Evolutionary conservation across 2,329 filamentous ascomycete genomes (phyloP).

Genomic region (Fusarium drepaniforme): DNA sequence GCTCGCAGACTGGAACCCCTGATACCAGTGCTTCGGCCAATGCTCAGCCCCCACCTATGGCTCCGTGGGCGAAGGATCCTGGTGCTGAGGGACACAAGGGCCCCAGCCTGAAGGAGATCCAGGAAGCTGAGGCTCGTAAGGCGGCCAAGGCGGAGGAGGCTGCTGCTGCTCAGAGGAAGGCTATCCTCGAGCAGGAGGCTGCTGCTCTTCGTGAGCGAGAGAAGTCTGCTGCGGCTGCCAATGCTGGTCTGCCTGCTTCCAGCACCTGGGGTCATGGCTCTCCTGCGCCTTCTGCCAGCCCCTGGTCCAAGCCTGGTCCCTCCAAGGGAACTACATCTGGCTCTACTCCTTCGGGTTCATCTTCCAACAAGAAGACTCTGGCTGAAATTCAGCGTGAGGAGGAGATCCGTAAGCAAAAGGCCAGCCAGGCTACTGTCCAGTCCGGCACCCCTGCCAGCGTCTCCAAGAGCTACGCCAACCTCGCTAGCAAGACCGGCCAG

Average conservation of each 20-base stretch:
- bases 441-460: conserved; percentile 60
- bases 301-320: conserved; percentile 75
- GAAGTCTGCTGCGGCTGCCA: conserved; percentile 63
- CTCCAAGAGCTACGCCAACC: conserved; percentile 93
- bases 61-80: conserved; percentile 94
- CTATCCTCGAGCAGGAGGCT: conserved; percentile 83
- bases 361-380: conserved; percentile 83
- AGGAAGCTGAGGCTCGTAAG: conserved; percentile 93
- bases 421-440: conserved; percentile 64
- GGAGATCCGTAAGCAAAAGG: conserved; percentile 81
- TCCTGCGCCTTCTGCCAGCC: conserved; percentile 73
- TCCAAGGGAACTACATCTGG: conserved; percentile 53
- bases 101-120: conserved; percentile 95
- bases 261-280: conserved; percentile 91
- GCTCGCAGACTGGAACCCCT: conserved; percentile 85
- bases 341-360: conserved; percentile 36
- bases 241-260: conserved; percentile 80
- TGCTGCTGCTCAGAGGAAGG: conserved; percentile 81
- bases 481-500: conserved; percentile 80
- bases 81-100: conserved; percentile 79
- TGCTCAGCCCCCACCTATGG: conserved; percentile 76
- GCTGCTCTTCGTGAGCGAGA: conserved; percentile 69
- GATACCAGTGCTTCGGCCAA: conserved; percentile 58
- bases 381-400: conserved; percentile 98
- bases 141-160: conserved; percentile 89